Evolutionary conservation across 1,139 yeast genomes (phyloP), one percentile per base, ranked within the genome.

Genomic region (Scheffersomyces segobiensis): DNA sequence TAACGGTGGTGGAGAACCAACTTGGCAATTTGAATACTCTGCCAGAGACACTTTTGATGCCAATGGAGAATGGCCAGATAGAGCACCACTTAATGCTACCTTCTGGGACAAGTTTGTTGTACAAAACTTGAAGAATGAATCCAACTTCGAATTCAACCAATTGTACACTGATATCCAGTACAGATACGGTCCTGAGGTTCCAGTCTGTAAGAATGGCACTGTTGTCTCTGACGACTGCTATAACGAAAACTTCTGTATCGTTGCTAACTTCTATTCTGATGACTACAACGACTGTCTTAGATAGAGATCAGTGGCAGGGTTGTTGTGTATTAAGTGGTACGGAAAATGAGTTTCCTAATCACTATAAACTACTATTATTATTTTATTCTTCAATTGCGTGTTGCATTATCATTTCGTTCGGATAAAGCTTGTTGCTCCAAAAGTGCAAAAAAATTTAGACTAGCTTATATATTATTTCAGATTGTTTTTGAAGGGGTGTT

Each of bases 61-160:
- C 5, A 68, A 78, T 14, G 64, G 66, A 1, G 67, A 76, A 17
- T 86, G 88, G 88, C 88, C 88, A 26, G 60, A 57, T 14, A 60
- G 67, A 17, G 74, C 87, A 6, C 87, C 89, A 14, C 74, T 86
- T 63, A 85, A 86, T 65, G 88, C 83, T 48, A 80, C 87, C 17
- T 86, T 84, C 75, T 85, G 88, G 88, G 82, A 85, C 63, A 65
- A 67, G 47, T 71, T 67, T 55, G 80, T 79, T 46, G 74, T 77
- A 49, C 58, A 67, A 60, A 75, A 68, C 66, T 78, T 74, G 58
- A 66, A 67, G 60, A 65, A 77, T 72, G 62, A 71, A 68, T 61
- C 73, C 42, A 73, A 82, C 61, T 69, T 76, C 26, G 76, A 68
- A 2, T 74, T 77, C 66, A 79, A 85, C 59, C 87, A 84, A 59